Base-by-base conservation (phyloP, 306 rosid species). In the Chamaecrista fasciculata region DNA sequence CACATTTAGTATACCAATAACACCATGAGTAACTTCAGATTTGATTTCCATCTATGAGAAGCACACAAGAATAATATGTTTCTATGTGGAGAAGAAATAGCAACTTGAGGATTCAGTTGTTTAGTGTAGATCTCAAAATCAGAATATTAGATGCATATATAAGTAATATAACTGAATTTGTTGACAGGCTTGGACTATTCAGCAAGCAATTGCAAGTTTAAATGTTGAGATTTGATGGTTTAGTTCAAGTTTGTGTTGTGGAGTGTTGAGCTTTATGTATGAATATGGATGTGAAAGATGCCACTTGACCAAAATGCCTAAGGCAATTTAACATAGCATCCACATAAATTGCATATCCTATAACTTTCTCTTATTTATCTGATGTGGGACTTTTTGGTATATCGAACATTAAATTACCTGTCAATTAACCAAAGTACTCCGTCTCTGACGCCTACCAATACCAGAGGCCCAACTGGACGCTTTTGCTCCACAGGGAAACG, bases 381-480 rank as follows among this genome's bases (percentile, higher is more conserved):
- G n/a, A n/a, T n/a, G n/a, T n/a, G n/a, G n/a, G n/a, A n/a, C n/a
- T n/a, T n/a, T n/a, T n/a, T n/a, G n/a, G n/a, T n/a, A n/a, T n/a
- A n/a, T n/a, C n/a, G n/a, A n/a, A n/a, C n/a, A n/a, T n/a, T n/a
- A 16, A 51, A 49, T 76, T 83, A 92, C 96, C 96, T 89, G 82
- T 92, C 98, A 81, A 92, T 84, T 62, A 92, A 87, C 98, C 98
- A 92, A 74, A 92, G 96, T 79, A 92, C 98, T 58, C 98, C 98
- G 81, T 92, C 98, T 74, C 81, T 84, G 62, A 92, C 98, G 52
- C 98, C 98, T 59, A 92, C 96, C 77, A 92, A 85, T 71, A 89
- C 81, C 44, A 92, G 84, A 56, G 96, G 96, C 67, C 98, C 98
- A 43, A 87, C 86, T 46, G 98, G 98, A 36, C 98, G 96, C 85